Evolutionary conservation across 257 asterid species (phyloP), one percentile per base, ranked within the genome.

Genomic region (Paraleonurus japonicus): DNA sequence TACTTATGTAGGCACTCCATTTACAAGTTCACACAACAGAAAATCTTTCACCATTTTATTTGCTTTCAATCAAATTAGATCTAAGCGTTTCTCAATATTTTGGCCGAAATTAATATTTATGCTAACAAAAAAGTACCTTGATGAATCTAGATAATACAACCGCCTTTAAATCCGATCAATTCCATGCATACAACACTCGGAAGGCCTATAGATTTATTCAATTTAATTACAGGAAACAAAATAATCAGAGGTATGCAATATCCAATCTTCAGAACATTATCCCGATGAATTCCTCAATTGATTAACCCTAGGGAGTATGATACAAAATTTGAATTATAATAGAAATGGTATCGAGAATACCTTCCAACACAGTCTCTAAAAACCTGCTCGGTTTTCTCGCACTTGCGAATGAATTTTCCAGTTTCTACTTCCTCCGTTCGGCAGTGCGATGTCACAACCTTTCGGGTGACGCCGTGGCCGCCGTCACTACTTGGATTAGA

Each of bases 341-440:
- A 37, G 33, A 7, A 63, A 13, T 15, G 28, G 72, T 1, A 65
- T 22, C 20, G 50, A 27, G 33, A 73, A 33, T 76, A 93, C 98
- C 97, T 85, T 65, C 97, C 98, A 54, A 78, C 59, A 51, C 96
- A 89, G 65, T 88, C 94, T 64, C 75, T 90, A 81, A 92, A 86
- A 23, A 84, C 33, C 83, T 86, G 75, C 58, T 89, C 95, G 2
- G 92, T 88, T 69, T 92, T 89, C 82, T 89, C 88, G 72, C 98
- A 90, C 86, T 86, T 93, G 53, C 92, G 87, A 3, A 93, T 59
- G 78, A 87, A 93, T 76, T 82, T 89, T 7, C 98, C 97, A 27
- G 94, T 88, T 79, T 93, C 96, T 17, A 84, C 84, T 74, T 90
- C 95, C 84, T 87, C 90, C 20, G 96, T 89, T 24, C 79, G 86